Evolutionary conservation across 768 basidiomycete genomes (phyloP).

Genomic region (Podaxis sp.): DNA sequence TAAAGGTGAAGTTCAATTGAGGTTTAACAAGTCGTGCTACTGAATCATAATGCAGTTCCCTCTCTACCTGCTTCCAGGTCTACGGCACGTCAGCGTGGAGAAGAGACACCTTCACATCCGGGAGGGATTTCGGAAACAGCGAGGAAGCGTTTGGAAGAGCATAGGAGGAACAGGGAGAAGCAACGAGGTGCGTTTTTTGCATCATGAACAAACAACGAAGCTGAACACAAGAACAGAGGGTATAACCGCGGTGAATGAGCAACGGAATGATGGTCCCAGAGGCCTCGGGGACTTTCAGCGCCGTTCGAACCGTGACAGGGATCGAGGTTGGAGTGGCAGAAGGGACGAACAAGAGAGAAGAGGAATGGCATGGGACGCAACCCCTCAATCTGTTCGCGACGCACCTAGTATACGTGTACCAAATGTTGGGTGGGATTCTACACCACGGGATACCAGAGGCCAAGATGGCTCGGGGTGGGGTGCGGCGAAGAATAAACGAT

Average conservation of each 20-base stretch:
- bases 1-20: conserved; percentile 60
- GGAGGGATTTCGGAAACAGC: conserved; percentile 83
- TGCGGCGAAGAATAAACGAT: conserved; percentile 48
- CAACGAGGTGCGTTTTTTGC: conserved; percentile 50
- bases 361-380: conserved; percentile 50
- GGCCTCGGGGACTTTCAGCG: conserved; percentile 93
- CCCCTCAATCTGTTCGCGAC: conserved; percentile 64
- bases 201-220: background rate
- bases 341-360: conserved; percentile 32
- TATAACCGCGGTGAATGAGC: conserved; percentile 59
- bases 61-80: conserved; percentile 57
- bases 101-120: conserved; percentile 92
- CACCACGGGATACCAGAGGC: conserved; percentile 59
- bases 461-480: conserved; percentile 69
- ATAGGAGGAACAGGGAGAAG: conserved; percentile 67
- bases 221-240: conserved; percentile 51
- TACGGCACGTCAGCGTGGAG: conserved; percentile 72
- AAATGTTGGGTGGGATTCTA: conserved; percentile 93
- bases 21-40: background rate
- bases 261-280: conserved; percentile 54
- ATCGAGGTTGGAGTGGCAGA: conserved; percentile 47
- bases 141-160: conserved; percentile 70
- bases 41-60: conserved; percentile 63
- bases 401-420: conserved; percentile 87
- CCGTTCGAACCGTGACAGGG: conserved; percentile 77